A percentile compares a stretch with the other conserved stretches of the same genome.
phyloP scores from a whole-genome alignment of 306 rosid species.

The Rosa multiflora region DNA sequence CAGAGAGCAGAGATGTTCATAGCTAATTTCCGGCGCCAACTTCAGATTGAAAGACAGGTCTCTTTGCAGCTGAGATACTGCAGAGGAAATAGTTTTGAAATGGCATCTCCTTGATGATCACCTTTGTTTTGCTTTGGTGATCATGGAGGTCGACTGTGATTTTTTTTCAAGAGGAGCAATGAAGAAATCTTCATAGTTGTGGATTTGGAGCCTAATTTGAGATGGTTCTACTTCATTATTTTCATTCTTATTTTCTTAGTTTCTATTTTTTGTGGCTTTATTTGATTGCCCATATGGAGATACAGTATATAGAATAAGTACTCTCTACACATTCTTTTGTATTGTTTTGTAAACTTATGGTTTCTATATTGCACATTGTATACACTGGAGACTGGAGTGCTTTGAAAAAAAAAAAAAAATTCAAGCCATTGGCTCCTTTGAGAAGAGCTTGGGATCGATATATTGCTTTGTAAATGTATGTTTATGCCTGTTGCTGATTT shows the following conservation, averaged over 20 bases:
- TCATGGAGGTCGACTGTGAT: not conserved
- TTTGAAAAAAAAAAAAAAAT: no score
- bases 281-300: not conserved
- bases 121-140: not conserved
- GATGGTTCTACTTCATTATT: not conserved
- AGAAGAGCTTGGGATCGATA: not conserved
- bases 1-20: slow-evolving; percentile 70
- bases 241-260: no score
- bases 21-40: slow-evolving; percentile 62
- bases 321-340: not conserved
- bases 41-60: slow-evolving; percentile 72
- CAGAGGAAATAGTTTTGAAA: slow-evolving; percentile 39
- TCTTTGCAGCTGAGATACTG: slow-evolving; percentile 61
- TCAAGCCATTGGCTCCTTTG: not conserved
- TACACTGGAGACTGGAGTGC: not conserved
- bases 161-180: not conserved
- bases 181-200: not conserved
- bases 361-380: not conserved
- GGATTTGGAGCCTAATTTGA: not conserved
- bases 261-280: not conserved
- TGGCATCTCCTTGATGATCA: slow-evolving; percentile 30
- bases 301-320: not conserved
- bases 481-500: no score
- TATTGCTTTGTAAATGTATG: no score
- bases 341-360: not conserved